Evolutionary conservation across 768 basidiomycete genomes (phyloP), one percentile per base, ranked within the genome.

Genomic region (Pleurotus cornucopiae): DNA sequence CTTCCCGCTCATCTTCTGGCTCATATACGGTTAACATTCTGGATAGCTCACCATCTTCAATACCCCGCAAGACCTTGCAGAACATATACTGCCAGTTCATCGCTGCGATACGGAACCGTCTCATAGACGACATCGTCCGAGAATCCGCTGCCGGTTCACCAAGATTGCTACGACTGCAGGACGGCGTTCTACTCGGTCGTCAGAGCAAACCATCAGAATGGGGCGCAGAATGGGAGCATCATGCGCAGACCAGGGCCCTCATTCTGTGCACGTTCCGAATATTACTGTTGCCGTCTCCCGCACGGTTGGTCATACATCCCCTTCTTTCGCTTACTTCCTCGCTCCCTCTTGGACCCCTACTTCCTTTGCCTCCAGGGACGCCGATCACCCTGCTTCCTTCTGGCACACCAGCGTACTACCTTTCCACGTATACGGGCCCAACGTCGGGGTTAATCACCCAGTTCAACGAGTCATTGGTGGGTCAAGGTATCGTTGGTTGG

Each of bases 321-420:
- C 72, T 80, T 14, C 73, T 89, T 37, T 70, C 76, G 9, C 67
- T 80, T 4, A 87, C 88, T 1, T 76, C 80, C 16, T 82, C 83
- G 62, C 69, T 85, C 45, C 79, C 84, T 6, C 70, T 91, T 1
- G 59, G 57, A 14, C 59, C 67, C 20, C 62, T 66, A 21, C 67
- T 78, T 11, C 80, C 83, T 18, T 65, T 82, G 14, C 66, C 77
- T 23, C 67, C 82, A 7, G 89, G 89, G 6, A 77, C 84, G 9
- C 88, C 89, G 6, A 84, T 92, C 49, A 77, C 75, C 7, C 74
- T 93, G 3, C 75, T 91, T 16, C 90, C 90, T 4, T 78, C 83
- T 58, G 85, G 81, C 26, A 83, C 80, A 3, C 88, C 90, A 2
- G 89, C 89, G 2, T 88, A 85, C 68, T 88, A 81, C 61, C 72